Base-by-base conservation (phyloP, 1,284 basidiomycete genomes). In the Cutaneotrichosporon daszewskae region DNA sequence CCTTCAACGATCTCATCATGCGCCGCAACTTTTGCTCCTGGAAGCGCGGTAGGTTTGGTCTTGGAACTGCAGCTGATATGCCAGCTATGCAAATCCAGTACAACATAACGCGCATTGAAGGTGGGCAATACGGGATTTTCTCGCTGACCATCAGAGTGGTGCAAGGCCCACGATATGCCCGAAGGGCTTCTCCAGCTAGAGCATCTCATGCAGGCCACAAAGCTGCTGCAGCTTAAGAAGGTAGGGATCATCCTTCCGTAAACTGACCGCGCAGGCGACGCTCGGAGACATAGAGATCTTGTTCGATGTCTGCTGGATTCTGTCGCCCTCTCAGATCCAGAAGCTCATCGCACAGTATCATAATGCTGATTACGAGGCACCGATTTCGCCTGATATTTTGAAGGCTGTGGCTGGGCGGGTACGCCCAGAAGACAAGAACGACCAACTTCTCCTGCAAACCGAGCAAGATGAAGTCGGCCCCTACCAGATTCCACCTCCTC, bases 221-320 rank as follows among this genome's bases (percentile, higher is more conserved):
- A 99, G 74, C 75, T 99, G 45, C 75, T 99, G 19, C 95, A 99
- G 68, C 77, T 99, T 60, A 99, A 98, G 77, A 99, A 99, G 79
- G 94, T 86, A 46, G 53, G 76, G 23, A 8, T 4, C 24, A n/a
- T 11, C 7, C 23, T 37, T 17, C 13, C 23, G 18, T n/a, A 16
- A n/a, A 17, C 37, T 25, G 20, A 27, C 35, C 5, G 2, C 2
- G 9, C 29, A 92, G 88, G 84, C 89, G 8, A 88, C 89, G 1
- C 77, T 87, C 29, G 83, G 84, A 20, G 91, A 97, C 68, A 95
- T 97, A 54, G 91, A 98, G 71, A 97, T 98, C 60, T 94, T 97
- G 60, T 98, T 96, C 66, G 87, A 95, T 66, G 94, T 98, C 43
- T 98, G 92, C 77, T 98, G 95, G 95, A 98, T 99, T 84, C 77